Base-by-base conservation (phyloP, 2,329 filamentous ascomycete species). In the Byssochlamys sp. region DNA sequence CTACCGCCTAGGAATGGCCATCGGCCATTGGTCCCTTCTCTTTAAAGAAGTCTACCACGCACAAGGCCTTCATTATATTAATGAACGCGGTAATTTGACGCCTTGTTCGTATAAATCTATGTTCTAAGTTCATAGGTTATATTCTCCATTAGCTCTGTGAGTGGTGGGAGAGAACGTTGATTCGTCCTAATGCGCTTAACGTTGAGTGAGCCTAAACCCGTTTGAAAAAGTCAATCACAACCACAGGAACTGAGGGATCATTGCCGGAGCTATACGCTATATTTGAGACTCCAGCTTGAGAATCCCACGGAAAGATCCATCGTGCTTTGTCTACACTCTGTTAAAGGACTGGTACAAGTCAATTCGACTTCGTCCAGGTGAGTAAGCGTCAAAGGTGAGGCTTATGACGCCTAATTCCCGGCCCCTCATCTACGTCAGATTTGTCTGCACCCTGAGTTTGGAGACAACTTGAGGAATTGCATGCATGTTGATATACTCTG, bases 321-420 rank as follows among this genome's bases (percentile, higher is more conserved):
- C 63, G 69, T 72, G 70, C 54, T 62, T 62, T 66, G 63, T 66
- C 65, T 61, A 29, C 59, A 65, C 56, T 57, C 58, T 33, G n/a
- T 51, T 61, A 56, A 62, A 57, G 62, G 59, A 66, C 64, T 61
- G 70, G 64, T 64, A 57, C 63, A 60, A 64, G 65, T 66, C 61
- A 62, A 52, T 57, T 52, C 59, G 61, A 57, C 61, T 67, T 64
- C 58, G 62, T 65, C 57, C 45, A 59, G 63, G 70, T 72, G 60
- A 72, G 70, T 72, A 53, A 49, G 24, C 24, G 49, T 51, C n/a
- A 49, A 24, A 19, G 24, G n/a, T 25, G 19, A 26, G 49, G 49
- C 49, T 11, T 51, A 51, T 51, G 35, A 19, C 3, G 24, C 26
- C 26, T 51, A 51, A 51, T 12, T 12, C 3, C 5, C 7, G 24